Percentiles rank a stretch among this genome's conserved stretches.
Conservation (phyloP, 164 flowering plant genomes). For the Taxillus chinensis region DNA sequence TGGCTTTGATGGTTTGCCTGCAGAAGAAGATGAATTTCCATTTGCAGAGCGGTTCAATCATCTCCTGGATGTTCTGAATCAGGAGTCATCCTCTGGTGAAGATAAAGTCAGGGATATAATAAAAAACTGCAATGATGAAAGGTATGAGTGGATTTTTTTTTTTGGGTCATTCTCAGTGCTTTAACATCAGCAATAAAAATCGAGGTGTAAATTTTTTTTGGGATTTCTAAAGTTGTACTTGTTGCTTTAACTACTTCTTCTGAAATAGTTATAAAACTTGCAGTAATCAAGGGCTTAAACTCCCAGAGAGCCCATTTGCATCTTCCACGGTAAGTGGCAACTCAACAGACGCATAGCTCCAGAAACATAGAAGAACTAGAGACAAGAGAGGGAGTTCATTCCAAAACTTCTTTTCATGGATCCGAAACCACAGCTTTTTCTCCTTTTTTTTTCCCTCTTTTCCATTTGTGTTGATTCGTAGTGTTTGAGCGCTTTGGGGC, state of each 20-base stretch:
- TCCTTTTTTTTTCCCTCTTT: not conserved
- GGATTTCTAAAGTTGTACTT: not conserved
- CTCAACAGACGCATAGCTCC: conserved; percentile 22
- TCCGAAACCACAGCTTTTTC: conserved; percentile 4
- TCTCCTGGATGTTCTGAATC: conserved; percentile 26
- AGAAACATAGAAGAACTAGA: conserved; percentile 8
- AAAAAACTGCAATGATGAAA: conserved; percentile 23
- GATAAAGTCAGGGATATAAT: conserved; percentile 13
- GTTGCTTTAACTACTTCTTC: not conserved
- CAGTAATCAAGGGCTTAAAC: conserved; percentile 35
- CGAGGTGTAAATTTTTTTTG: too few species aligned
- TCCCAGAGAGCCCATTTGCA: conserved; percentile 47
- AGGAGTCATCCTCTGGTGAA: conserved; percentile 19
- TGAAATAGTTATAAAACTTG: not conserved
- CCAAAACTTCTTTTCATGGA: conserved; percentile 3
- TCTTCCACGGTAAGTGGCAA: conserved; percentile 24
- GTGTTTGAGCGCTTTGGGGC: conserved; percentile 2
- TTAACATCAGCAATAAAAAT: too few species aligned
- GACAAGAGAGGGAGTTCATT: conserved; percentile 9
- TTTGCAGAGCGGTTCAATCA: conserved; percentile 27
- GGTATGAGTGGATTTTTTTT: conserved; percentile 9
- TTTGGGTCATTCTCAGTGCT: too few species aligned
- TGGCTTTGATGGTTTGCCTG: conserved; percentile 6
- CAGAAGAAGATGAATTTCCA: conserved; percentile 17
- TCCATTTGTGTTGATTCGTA: not conserved